These are phyloP conservation scores for Elongisporangium prolatum DNA, from an alignment of 352 stramenopile species.

Conservation along the genomic window DNA sequence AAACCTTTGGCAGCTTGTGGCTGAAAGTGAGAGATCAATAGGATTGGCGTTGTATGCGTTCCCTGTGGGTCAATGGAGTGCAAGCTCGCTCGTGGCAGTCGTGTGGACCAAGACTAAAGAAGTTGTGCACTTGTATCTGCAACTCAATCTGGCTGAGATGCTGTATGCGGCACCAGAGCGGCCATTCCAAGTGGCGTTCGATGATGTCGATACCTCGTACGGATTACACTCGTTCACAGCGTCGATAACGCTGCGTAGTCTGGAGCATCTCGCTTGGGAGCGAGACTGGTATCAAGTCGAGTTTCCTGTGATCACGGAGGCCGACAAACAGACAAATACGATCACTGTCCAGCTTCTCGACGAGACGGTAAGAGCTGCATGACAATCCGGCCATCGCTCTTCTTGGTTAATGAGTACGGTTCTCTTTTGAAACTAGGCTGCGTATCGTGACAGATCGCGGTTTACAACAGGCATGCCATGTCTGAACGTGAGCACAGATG, in stretches of 20 bases:
- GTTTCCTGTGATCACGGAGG: conserved; percentile 11
- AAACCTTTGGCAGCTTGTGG: conserved; percentile 33
- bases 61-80: conserved; percentile 23
- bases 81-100: conserved; percentile 43
- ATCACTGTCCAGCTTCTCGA: conserved; percentile 27
- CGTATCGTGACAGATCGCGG: conserved; percentile 35
- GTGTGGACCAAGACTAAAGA: conserved; percentile 41
- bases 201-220: conserved; percentile 36
- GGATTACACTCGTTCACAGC: conserved; percentile 45
- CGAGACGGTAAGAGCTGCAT: conserved; percentile 15
- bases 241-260: conserved; percentile 37
- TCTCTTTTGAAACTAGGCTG: conserved; percentile 5
- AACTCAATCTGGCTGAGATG: conserved; percentile 42
- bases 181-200: conserved; percentile 17
- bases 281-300: conserved; percentile 42
- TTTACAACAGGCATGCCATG: conserved; percentile 15
- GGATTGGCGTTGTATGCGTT: conserved; percentile 51
- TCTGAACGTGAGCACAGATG: conserved; percentile 31
- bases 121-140: conserved; percentile 38
- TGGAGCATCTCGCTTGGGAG: conserved; percentile 44
- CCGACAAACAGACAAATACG: not conserved
- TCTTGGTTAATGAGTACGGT: not conserved
- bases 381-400: not conserved
- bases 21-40: conserved; percentile 31
- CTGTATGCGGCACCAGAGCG: conserved; percentile 34